Base-by-base conservation (phyloP, 306 rosid species). In the Vigna radiata region DNA sequence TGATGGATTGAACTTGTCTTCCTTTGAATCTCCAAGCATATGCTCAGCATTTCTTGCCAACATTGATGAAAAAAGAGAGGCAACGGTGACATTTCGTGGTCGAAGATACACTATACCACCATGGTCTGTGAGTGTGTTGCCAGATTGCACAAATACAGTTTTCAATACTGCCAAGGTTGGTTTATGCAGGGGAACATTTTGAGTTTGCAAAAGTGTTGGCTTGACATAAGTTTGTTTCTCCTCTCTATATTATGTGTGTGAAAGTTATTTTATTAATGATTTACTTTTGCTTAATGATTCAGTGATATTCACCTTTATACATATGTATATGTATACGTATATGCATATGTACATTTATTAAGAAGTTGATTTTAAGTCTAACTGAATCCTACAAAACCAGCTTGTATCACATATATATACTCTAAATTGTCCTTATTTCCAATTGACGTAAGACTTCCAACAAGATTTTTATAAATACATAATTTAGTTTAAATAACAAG, bases 41-140 rank as follows among this genome's bases (percentile, higher is more conserved):
- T 94, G 98, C 89, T 88, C 95, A 37, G 93, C 97, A 21, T 94
- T 94, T 86, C 93, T 94, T 72, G 98, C 98, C 71, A 94, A 94
- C 78, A 94, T 92, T 64, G 98, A 94, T 73, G 96, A 89, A 67
- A 79, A 37, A 52, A 90, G 78, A 58, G 79, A 81, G 23, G 95
- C 93, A 50, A 55, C 86, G 60, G 96, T 94, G 70, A 87, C 86
- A 43, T 92, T 94, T 78, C 90, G n/a, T n/a, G 96, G 95, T 73
- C 81, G 81, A 83, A 89, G 70, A 69, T 94, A 94, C 84, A 83
- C 73, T 29, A 41, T 94, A 80, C 98, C 98, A 71, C 93, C 98
- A 36, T 91, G 98, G 98, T 94, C 98, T 0, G 98, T 94, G 77
- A 94, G 97, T 75, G 83, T 94, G 76, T 86, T 94, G 82, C 98